Evolutionary conservation across 768 basidiomycete genomes (phyloP).

Genomic region (Melanogaster broomeanus): DNA sequence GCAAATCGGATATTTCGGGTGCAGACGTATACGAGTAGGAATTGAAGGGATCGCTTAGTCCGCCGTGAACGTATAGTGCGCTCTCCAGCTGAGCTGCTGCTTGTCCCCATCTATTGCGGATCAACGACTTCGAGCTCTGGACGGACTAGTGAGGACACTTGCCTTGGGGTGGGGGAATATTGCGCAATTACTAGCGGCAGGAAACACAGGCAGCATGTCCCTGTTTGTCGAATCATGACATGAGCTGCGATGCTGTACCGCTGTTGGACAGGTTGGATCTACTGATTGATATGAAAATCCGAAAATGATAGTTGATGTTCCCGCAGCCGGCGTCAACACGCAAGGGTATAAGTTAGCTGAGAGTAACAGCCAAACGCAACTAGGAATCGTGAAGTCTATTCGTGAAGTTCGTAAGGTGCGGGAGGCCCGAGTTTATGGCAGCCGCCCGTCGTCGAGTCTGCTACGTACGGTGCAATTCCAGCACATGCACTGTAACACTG

Average conservation of each 20-base stretch:
- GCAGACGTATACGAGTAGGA: constrained; percentile 73
- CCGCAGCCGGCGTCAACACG: too few species aligned
- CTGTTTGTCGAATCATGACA: constrained; percentile 11
- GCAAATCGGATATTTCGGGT: constrained; percentile 68
- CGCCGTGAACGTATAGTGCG: constrained; percentile 74
- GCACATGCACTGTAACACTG: too few species aligned
- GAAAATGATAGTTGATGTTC: background rate
- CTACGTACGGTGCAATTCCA: too few species aligned
- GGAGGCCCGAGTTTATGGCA: too few species aligned
- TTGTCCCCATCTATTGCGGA: constrained; percentile 77
- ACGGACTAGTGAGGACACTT: background rate
- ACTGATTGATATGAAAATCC: background rate
- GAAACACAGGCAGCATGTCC: constrained; percentile 12
- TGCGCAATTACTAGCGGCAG: constrained; percentile 17
- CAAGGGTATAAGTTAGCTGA: constrained; percentile 16
- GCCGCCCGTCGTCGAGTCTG: too few species aligned
- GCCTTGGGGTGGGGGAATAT: constrained; percentile 29
- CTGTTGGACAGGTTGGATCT: background rate
- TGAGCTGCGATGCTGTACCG: background rate
- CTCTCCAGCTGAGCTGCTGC: constrained; percentile 60
- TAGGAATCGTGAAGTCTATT: constrained; percentile 12
- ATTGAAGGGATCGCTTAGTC: constrained; percentile 73
- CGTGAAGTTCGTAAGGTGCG: constrained; percentile 16
- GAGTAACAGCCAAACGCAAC: background rate
- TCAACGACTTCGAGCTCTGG: constrained; percentile 10